Evolutionary conservation across 495 filamentous ascomycete species (phyloP), one percentile per base, ranked within the genome.

Genomic region (Penicillium crystallinum): DNA sequence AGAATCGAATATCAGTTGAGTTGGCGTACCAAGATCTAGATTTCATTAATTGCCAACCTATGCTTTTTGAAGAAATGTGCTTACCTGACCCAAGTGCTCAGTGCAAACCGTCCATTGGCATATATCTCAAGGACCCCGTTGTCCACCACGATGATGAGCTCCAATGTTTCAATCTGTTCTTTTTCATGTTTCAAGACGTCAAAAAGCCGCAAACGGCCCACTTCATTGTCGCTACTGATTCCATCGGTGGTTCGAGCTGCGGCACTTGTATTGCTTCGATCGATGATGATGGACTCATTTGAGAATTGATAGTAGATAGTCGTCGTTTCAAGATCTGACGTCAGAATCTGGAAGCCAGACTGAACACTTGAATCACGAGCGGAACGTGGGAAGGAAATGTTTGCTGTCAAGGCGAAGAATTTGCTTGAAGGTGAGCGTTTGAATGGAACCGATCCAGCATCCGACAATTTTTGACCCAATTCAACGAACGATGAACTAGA

Each of bases 291-390:
- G 18, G 59, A 62, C 30, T 62, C 59, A 10, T 62, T 62, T 1
- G 55, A 56, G 46, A 62, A 62, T 47, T 62, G 59, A 46, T 62
- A 62, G 31, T 58, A 62, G 37, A 62, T 46, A 7, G 30, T 56
- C 4, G 59, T 62, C 14, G 25, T 22, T 21, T 62, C 59, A 22
- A 47, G 33, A 7, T 52, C 50, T 0, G 59, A 62, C 0, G 59
- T 31, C 11, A 62, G 40, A 12, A 62, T 48, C 49, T 56, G 35
- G 59, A 62, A 62, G 1, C 59, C 59, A 15, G 53, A 41, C 19
- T 56, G 49, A 9, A 62, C 14, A 29, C 15, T 33, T 0, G 59
- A 62, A 19, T 49, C 30, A 23, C 59, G 53, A 1, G 59, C 59
- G 0, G 52, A 54, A 11, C 27, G 9, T 0, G 59, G 55, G 46